Evolutionary conservation across 495 filamentous ascomycete species (phyloP), one percentile per base, ranked within the genome.

Genomic region (Opeltia flavorubescens): DNA sequence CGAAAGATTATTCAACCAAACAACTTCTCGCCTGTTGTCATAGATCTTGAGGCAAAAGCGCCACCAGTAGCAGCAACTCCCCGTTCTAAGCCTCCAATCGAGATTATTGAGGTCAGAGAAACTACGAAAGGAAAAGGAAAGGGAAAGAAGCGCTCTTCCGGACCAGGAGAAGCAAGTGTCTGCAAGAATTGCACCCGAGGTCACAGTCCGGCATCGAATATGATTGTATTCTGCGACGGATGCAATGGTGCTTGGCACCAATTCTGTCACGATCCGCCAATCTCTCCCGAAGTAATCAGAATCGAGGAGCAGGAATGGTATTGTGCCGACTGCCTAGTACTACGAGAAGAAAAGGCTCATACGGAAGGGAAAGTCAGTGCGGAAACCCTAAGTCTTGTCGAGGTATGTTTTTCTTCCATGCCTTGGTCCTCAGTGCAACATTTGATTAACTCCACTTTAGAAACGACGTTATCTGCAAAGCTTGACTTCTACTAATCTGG

Each of bases 221-320:
- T 78, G 66, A 95, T 98, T 47, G 91, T 96, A 6, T 91, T 94
- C 59, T 98, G 91, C 64, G 88, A 95, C 61, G 81, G 78, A 11
- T 98, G 91, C 67, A 88, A 91, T 58, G 70, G 69, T 9, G 75
- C 81, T 13, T 98, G 88, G 77, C 91, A 98, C 61, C 89, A 94
- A 62, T 74, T 75, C 50, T 96, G 91, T 56, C 89, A 95, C 61
- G 77, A 91, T 52, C 88, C 91, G 0, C 73, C 72, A 4, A 88
- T 98, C 52, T 67, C 71, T 6, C 74, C 80, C 49, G 74, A 84
- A 9, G 76, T 84, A 6, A 75, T 94, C 3, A 58, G 66, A 12
- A 67, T 78, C 26, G 67, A 81, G 49, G 78, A 80, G 43, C 74
- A 70, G 46, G 75, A 80, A 50, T 98, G 91, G 89, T 76, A 78